Conservation (phyloP, 768 basidiomycete species). For the Termitomyces sp. region DNA sequence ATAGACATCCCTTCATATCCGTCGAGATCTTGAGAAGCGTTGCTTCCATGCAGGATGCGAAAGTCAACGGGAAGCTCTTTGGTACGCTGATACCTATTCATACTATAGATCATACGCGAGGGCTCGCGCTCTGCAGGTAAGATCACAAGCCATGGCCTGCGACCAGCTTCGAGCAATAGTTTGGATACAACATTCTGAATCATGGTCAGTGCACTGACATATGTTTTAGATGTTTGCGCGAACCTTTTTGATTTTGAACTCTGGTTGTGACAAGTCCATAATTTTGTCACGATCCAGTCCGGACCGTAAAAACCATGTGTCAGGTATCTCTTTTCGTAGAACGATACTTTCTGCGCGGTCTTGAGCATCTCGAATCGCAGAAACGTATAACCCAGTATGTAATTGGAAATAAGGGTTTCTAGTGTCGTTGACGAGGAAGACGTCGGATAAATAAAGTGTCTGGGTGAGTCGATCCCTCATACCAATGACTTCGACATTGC, state of each 20-base stretch:
- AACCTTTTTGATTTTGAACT: neutral
- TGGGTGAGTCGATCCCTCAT: no score
- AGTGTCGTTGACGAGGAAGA: neutral
- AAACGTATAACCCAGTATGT: conserved; percentile 1
- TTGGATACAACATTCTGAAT: neutral
- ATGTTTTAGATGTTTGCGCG: neutral
- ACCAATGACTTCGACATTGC: no score
- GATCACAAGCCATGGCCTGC: neutral
- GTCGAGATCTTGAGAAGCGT: neutral
- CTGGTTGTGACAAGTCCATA: neutral
- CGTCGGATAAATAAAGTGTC: conserved; percentile 2
- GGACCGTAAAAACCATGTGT: neutral
- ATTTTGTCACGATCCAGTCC: neutral
- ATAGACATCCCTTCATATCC: no score
- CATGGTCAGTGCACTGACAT: neutral
- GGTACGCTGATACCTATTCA: neutral
- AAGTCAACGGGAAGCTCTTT: neutral
- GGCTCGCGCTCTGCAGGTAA: neutral
- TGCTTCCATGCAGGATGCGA: neutral
- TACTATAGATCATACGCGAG: neutral
- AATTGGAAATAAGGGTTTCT: neutral
- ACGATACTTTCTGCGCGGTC: neutral
- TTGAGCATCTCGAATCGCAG: neutral
- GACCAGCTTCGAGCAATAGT: neutral
- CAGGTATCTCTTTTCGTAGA: neutral